Evolutionary conservation across 129 eudicot species (phyloP).

Genomic region (Chrysanthemum lavandulifolium): DNA sequence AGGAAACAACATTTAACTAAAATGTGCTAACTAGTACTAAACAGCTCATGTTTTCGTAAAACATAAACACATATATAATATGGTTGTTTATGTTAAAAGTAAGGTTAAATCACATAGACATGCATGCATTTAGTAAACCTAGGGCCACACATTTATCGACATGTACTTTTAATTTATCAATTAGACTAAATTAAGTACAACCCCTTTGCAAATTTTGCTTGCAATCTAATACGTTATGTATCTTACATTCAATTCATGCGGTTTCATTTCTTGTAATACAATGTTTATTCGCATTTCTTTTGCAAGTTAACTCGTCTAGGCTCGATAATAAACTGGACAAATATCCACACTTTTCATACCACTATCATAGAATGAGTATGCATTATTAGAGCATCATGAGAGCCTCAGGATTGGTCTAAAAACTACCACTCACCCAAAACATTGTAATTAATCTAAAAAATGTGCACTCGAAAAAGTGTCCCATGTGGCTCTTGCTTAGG

Average conservation of each 20-base stretch:
- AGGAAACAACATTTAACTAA: too few relatives aligned
- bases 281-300: neutral
- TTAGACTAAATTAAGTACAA: neutral
- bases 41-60: neutral
- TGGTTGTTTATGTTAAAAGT: too few relatives aligned
- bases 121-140: slow-evolving; percentile 11
- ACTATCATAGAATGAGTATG: neutral
- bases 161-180: neutral
- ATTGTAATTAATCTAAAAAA: too few relatives aligned
- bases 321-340: too few relatives aligned
- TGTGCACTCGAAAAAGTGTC: too few relatives aligned
- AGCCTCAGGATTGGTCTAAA: too few relatives aligned
- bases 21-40: neutral
- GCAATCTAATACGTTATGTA: neutral
- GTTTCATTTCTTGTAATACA: neutral
- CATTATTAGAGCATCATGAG: neutral
- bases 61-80: neutral
- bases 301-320: neutral
- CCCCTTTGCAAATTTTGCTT: neutral
- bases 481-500: too few relatives aligned
- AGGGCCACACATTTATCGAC: neutral
- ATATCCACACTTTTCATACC: too few relatives aligned
- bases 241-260: neutral
- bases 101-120: neutral
- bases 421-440: too few relatives aligned